These are phyloP conservation scores for Botrytis paeoniae DNA, from an alignment of 2,329 filamentous ascomycete species.

Conservation along the genomic window DNA sequence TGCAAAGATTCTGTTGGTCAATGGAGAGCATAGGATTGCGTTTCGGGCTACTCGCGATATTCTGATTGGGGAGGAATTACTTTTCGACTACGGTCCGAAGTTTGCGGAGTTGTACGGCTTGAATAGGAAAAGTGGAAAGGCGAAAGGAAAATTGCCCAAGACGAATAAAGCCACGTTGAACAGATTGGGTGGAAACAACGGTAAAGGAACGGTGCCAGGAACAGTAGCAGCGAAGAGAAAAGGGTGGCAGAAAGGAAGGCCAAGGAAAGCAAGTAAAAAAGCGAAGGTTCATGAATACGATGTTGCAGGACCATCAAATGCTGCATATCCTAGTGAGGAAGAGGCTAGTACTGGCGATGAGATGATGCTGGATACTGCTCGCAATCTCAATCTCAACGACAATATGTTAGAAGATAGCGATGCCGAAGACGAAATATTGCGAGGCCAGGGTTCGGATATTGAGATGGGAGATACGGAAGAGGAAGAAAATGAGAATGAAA, in stretches of 20 bases:
- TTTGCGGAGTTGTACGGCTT: slow-evolving; percentile 53
- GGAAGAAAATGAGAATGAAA: neutral
- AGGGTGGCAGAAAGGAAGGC: slow-evolving; percentile 13
- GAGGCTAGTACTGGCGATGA: neutral
- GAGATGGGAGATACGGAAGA: slow-evolving; percentile 2
- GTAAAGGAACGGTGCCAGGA: slow-evolving; percentile 13
- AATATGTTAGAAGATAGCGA: neutral
- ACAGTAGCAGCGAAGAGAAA: neutral
- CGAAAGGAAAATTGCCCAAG: slow-evolving; percentile 19
- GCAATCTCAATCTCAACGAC: too few relatives aligned
- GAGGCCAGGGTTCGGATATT: neutral
- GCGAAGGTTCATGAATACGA: neutral
- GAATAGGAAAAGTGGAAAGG: slow-evolving; percentile 44
- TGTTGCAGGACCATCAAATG: neutral
- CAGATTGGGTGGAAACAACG: slow-evolving; percentile 23
- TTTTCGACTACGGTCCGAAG: slow-evolving; percentile 76
- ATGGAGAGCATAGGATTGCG: slow-evolving; percentile 72
- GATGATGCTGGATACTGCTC: neutral
- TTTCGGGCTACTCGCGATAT: slow-evolving; percentile 68
- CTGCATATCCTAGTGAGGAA: neutral
- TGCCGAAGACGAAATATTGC: neutral
- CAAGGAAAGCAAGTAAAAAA: slow-evolving; percentile 23
- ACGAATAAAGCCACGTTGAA: slow-evolving; percentile 29
- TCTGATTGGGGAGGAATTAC: slow-evolving; percentile 69
- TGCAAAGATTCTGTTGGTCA: slow-evolving; percentile 67